Conservation (phyloP, 768 basidiomycete genomes). For the Pleurotus djamor region DNA sequence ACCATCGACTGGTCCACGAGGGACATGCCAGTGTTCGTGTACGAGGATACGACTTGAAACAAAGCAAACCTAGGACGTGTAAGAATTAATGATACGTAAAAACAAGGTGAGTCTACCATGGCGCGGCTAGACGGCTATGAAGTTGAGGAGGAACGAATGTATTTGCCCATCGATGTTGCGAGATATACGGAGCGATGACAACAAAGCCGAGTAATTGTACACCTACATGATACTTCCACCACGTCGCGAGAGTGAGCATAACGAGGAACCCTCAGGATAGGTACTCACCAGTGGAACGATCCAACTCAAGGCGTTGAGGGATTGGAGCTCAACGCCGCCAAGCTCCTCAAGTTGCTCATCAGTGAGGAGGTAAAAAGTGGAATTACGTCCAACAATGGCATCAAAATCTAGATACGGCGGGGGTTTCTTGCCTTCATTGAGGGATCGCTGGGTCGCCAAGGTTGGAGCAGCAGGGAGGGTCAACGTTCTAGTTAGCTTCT, state of each 20-base stretch:
- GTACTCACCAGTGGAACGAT: conserved; percentile 46
- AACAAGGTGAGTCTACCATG: conserved; percentile 50
- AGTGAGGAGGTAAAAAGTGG: conserved; percentile 64
- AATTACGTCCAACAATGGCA: conserved; percentile 82
- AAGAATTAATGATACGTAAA: not conserved
- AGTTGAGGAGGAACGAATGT: conserved; percentile 62
- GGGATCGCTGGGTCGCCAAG: conserved; percentile 40
- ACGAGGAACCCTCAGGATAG: not conserved
- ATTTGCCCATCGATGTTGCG: conserved; percentile 52
- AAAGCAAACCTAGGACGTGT: conserved; percentile 63
- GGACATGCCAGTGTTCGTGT: conserved; percentile 87
- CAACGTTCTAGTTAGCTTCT: conserved; percentile 61
- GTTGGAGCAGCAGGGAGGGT: conserved; percentile 77
- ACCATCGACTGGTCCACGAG: conserved; percentile 89
- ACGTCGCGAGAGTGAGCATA: conserved; percentile 1
- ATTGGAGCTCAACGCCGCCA: conserved; percentile 92
- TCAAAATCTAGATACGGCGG: conserved; percentile 88
- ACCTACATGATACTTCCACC: conserved; percentile 71
- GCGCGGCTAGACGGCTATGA: conserved; percentile 49
- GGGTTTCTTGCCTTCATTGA: conserved; percentile 38
- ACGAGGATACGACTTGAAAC: conserved; percentile 85
- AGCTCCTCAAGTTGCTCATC: conserved; percentile 87
- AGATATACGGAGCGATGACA: conserved; percentile 81
- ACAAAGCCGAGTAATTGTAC: conserved; percentile 68
- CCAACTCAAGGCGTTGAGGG: conserved; percentile 79